Percentiles rank a stretch among this genome's conserved stretches.
phyloP scores from a whole-genome alignment of 2,329 filamentous ascomycete genomes.

The Hymenoscyphus linearis region DNA sequence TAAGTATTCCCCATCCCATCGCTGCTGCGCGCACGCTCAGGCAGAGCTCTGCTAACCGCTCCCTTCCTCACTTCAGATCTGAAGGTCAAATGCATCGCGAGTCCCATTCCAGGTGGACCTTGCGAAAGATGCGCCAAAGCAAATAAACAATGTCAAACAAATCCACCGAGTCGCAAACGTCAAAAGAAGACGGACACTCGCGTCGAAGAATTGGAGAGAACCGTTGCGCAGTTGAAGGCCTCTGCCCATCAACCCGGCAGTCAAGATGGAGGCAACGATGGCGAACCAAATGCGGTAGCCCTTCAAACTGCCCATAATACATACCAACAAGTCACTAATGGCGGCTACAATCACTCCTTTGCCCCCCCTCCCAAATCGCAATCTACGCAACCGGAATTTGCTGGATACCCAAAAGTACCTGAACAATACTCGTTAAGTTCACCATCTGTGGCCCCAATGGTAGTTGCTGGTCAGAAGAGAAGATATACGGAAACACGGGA shows the following conservation, averaged over 20 bases:
- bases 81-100: conserved; percentile 39
- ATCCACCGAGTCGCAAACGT: conserved; percentile 37
- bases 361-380: conserved; percentile 18
- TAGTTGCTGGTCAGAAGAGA: conserved; percentile 30
- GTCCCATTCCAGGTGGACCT: conserved; percentile 30
- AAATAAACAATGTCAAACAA: conserved; percentile 36
- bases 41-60: neutral
- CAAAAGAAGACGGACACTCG: conserved; percentile 41
- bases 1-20: conserved; percentile 22
- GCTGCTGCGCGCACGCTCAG: neutral
- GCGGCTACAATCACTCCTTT: conserved; percentile 24
- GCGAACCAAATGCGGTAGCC: conserved; percentile 6
- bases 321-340: conserved; percentile 33
- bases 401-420: conserved; percentile 24
- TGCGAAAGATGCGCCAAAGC: conserved; percentile 39
- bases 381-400: conserved; percentile 21
- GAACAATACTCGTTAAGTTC: conserved; percentile 21
- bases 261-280: conserved; percentile 10
- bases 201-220: conserved; percentile 40
- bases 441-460: conserved; percentile 28
- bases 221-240: conserved; percentile 38
- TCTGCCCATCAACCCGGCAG: conserved; percentile 19
- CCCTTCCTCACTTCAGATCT: conserved; percentile 22
- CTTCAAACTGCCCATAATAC: conserved; percentile 17
- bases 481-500: conserved; percentile 27